Percentiles rank a stretch among this genome's conserved stretches.
Conservation (phyloP, 192 early-diverging fungal genomes). For the Kickxella alabastrina region DNA sequence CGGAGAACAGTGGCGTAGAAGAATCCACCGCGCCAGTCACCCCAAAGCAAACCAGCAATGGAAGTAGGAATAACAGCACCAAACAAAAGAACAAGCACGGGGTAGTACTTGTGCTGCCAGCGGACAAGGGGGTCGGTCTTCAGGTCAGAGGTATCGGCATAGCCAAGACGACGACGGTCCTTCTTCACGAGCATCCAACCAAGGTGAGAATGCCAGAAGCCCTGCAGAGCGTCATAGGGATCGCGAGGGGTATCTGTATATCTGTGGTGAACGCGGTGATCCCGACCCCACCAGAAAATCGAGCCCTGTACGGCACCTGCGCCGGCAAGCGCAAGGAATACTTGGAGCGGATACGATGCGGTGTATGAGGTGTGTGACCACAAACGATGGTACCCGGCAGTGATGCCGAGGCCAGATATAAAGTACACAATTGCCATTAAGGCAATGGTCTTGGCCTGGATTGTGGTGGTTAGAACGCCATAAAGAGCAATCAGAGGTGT, state of each 20-base stretch:
- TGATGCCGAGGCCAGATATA: constrained; percentile 35
- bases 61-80: constrained; percentile 76
- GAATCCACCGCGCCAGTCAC: constrained; percentile 78
- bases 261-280: constrained; percentile 84
- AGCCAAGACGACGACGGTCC: constrained; percentile 66
- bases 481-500: constrained; percentile 81
- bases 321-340: constrained; percentile 62
- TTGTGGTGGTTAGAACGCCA: constrained; percentile 66
- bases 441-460: constrained; percentile 65
- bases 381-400: constrained; percentile 77
- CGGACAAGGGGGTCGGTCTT: constrained; percentile 66
- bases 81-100: constrained; percentile 64
- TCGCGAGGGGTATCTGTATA: constrained; percentile 83
- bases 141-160: constrained; percentile 78
- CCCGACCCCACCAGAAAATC: constrained; percentile 82
- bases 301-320: constrained; percentile 77
- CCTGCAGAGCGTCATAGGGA: constrained; percentile 76
- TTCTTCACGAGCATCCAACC: constrained; percentile 86
- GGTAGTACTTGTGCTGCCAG: constrained; percentile 78
- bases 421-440: constrained; percentile 65
- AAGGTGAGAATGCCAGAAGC: constrained; percentile 78
- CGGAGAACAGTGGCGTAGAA: constrained; percentile 71
- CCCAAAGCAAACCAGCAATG: constrained; percentile 83
- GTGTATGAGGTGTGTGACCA: constrained; percentile 79
- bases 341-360: constrained; percentile 59